Conservation (phyloP, 164 flowering plant species). For the Macadamia tetraphylla region DNA sequence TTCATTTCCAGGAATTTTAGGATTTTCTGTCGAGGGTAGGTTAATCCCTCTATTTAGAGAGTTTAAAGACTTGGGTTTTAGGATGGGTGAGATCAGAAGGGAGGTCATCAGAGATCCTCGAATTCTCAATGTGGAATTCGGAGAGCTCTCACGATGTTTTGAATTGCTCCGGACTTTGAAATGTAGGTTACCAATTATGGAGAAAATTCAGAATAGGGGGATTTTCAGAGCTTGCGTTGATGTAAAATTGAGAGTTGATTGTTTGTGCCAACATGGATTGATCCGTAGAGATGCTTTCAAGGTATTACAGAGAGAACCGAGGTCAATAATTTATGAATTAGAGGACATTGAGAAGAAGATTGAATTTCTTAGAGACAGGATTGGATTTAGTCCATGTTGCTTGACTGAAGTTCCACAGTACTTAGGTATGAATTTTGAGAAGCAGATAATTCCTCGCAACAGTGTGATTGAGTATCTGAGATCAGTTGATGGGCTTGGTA, state of each 20-base stretch:
- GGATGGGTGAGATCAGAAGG: slow-evolving; percentile 26
- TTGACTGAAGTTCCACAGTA: slow-evolving; percentile 75
- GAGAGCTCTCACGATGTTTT: slow-evolving; percentile 67
- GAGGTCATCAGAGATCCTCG: slow-evolving; percentile 52
- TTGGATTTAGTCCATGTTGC: slow-evolving; percentile 35
- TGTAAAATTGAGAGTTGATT: slow-evolving; percentile 72
- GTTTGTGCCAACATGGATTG: slow-evolving; percentile 68
- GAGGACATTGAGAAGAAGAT: slow-evolving; percentile 67
- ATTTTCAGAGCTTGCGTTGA: slow-evolving; percentile 56
- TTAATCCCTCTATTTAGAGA: slow-evolving; percentile 57
- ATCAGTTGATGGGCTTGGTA: slow-evolving; percentile 64
- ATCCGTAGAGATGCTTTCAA: slow-evolving; percentile 70
- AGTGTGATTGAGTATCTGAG: slow-evolving; percentile 66
- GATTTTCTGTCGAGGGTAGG: slow-evolving; percentile 43
- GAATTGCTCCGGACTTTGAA: slow-evolving; percentile 50
- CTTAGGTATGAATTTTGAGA: slow-evolving; percentile 77
- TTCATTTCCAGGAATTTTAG: slow-evolving; percentile 47
- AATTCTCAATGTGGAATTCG: slow-evolving; percentile 60
- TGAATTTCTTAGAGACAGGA: slow-evolving; percentile 45
- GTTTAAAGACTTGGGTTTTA: slow-evolving; percentile 51
- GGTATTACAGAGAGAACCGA: slow-evolving; percentile 69
- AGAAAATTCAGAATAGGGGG: slow-evolving; percentile 47
- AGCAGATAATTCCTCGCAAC: slow-evolving; percentile 80
- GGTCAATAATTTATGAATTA: slow-evolving; percentile 48
- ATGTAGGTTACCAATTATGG: slow-evolving; percentile 50